These are phyloP conservation scores for Colletotrichum kahawae DNA, from an alignment of 2,329 filamentous ascomycete genomes.

Conservation along the genomic window DNA sequence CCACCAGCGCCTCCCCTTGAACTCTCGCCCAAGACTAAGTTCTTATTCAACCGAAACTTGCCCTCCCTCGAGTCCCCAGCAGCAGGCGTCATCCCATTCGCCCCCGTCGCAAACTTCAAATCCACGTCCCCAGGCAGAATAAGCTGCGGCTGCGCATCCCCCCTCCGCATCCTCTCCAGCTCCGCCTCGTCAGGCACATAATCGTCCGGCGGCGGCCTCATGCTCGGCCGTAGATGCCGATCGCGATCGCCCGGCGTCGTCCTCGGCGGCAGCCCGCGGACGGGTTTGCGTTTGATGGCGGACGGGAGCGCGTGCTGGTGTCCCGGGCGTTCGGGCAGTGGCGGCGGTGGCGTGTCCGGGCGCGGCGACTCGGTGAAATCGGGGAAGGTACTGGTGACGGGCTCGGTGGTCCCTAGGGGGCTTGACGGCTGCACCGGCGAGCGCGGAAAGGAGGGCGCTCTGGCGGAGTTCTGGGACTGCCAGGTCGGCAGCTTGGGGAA, in stretches of 20 bases:
- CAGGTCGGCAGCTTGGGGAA: conserved; percentile 11
- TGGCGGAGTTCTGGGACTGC: background rate
- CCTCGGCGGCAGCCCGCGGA: background rate
- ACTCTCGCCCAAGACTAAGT: background rate
- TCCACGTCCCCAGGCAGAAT: conserved; percentile 18
- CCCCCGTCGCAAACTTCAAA: conserved; percentile 20
- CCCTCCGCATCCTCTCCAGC: conserved; percentile 23
- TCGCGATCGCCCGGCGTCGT: background rate
- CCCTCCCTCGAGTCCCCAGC: conserved; percentile 2
- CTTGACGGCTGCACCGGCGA: background rate
- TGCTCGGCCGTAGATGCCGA: background rate
- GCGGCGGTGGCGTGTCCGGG: background rate
- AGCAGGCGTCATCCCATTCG: conserved; percentile 16
- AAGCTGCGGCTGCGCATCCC: conserved; percentile 29
- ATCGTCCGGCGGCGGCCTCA: conserved; percentile 23
- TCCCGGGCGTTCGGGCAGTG: background rate
- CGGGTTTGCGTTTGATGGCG: background rate
- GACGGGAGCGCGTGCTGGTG: background rate
- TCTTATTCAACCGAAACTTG: conserved; percentile 2
- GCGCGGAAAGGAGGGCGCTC: background rate
- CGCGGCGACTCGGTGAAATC: background rate
- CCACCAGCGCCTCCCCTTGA: background rate
- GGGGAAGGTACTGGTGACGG: background rate
- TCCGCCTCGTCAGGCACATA: conserved; percentile 26
- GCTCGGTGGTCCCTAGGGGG: background rate